phyloP scores from a whole-genome alignment of 1,284 basidiomycete species.

The Erythrobasidium hasegawianum region DNA sequence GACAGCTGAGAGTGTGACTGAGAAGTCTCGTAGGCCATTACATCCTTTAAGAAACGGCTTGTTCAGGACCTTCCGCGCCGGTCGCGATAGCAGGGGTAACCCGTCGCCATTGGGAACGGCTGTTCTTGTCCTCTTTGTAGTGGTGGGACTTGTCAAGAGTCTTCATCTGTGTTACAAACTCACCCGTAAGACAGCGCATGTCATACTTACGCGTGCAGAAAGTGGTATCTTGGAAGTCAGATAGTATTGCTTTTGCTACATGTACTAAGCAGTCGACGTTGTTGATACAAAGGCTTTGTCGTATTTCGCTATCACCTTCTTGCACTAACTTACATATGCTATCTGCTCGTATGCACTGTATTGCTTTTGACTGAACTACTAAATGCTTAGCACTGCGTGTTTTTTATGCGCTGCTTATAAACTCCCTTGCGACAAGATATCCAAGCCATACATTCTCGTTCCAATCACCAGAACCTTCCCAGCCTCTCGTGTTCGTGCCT shows the following conservation, averaged over 20 bases:
- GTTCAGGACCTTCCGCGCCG: constrained; percentile 14
- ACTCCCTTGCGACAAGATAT: neutral
- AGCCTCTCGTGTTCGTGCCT: neutral
- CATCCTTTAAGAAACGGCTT: constrained; percentile 26
- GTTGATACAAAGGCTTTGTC: too few relatives aligned
- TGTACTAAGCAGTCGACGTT: too few relatives aligned
- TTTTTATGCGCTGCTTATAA: neutral
- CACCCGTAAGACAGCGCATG: constrained; percentile 16
- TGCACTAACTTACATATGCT: too few relatives aligned
- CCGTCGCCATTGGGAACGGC: constrained; percentile 19
- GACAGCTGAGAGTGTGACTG: neutral
- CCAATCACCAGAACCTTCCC: constrained; percentile 1
- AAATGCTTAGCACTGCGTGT: too few relatives aligned
- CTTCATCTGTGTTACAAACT: constrained; percentile 29
- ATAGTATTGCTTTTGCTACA: neutral
- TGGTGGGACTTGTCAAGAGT: constrained; percentile 29
- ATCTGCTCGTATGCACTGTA: too few relatives aligned
- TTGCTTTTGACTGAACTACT: too few relatives aligned
- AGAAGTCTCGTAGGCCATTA: constrained; percentile 7
- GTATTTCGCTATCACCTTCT: too few relatives aligned
- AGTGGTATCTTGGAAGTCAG: constrained; percentile 27
- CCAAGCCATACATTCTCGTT: constrained; percentile 4
- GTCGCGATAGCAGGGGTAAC: constrained; percentile 14
- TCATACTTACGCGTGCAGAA: constrained; percentile 18
- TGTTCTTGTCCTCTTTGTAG: constrained; percentile 25